Base-by-base conservation (phyloP, 768 basidiomycete species). In the Russula earlei region DNA sequence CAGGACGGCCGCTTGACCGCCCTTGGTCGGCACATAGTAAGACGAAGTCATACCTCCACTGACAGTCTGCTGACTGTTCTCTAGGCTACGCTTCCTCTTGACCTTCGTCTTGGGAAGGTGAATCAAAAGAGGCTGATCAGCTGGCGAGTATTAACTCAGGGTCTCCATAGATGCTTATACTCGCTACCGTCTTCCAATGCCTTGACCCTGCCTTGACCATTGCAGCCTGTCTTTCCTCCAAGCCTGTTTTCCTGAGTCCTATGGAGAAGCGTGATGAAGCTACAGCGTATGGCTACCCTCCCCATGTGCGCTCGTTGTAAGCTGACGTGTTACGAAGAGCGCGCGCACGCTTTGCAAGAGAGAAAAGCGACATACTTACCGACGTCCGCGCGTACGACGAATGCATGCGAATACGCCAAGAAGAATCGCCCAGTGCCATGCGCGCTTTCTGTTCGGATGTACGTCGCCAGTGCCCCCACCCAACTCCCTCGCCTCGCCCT, bases 21-120 rank as follows among this genome's bases (percentile, higher is more conserved):
- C 2, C 74, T 97, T 6, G 94, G 94, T 10, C 75, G 79, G 60
- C 83, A 95, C 67, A 81, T 94, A 66, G 85, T 83, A 60, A 55
- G 76, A 63, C 2, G 4, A 55, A 25, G 24, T 36, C 34, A 27
- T 29, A 17, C 31, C 44, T 48, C 27, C 3, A 19, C 10, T 41
- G n/a, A 43, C 19, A 38, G 42, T 10, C n/a, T 27, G 8, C 45
- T 56, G 25, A 51, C 15, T 6, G n/a, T 42, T 51, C 22, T 24
- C 55, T 63, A 92, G 88, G 77, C 88, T 2, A 77, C 84, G 70
- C 76, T 96, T n/a, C 93, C 93, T 1, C 72, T 95, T 14, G 94
- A 97, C 69, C 72, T 94, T 10, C 78, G 91, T 38, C 76, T 97
- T 25, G 90, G 82, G 8, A 97, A 96, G 76, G 87, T 87, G 41